Percentiles rank a stretch among this genome's conserved stretches.
These are phyloP conservation scores for Penicillium bialowiezense DNA, from an alignment of 495 filamentous ascomycete species.

Conservation along the genomic window DNA sequence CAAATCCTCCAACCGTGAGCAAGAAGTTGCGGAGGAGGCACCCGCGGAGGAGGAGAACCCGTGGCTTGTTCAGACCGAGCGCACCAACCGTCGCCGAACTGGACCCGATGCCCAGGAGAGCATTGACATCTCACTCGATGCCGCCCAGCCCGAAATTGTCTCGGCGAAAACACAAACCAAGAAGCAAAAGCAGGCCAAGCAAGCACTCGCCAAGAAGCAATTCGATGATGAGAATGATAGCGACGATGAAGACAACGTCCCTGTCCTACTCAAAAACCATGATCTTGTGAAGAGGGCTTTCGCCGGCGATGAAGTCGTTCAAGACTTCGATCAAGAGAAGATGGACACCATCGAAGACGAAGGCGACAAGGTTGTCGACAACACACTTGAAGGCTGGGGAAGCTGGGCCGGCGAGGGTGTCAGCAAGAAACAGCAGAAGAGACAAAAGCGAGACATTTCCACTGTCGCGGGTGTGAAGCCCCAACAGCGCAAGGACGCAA, in stretches of 20 bases:
- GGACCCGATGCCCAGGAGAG: slow-evolving; percentile 31
- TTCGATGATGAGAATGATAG: slow-evolving; percentile 36
- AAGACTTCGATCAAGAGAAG: slow-evolving; percentile 81
- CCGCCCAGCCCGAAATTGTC: slow-evolving; percentile 21
- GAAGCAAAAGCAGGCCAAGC: slow-evolving; percentile 20
- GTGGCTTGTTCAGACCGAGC: slow-evolving; percentile 44
- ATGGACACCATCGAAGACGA: slow-evolving; percentile 68
- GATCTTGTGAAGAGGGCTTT: slow-evolving; percentile 83
- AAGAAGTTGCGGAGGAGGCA: slow-evolving; percentile 21
- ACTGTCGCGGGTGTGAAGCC: slow-evolving; percentile 74
- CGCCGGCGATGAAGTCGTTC: slow-evolving; percentile 83
- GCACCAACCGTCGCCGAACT: slow-evolving; percentile 36
- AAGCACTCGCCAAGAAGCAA: slow-evolving; percentile 16
- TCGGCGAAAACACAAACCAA: slow-evolving; percentile 11
- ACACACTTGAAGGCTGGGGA: slow-evolving; percentile 90
- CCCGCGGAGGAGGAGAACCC: slow-evolving; percentile 42
- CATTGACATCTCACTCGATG: slow-evolving; percentile 38
- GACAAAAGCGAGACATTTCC: slow-evolving; percentile 60
- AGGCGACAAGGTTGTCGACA: slow-evolving; percentile 80
- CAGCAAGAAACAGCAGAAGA: slow-evolving; percentile 59
- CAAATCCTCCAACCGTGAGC: slow-evolving; percentile 15
- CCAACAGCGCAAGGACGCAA: slow-evolving; percentile 76
- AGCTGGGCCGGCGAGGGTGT: slow-evolving; percentile 83
- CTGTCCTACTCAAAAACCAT: slow-evolving; percentile 70
- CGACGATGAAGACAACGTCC: slow-evolving; percentile 58